Conservation (phyloP, 768 basidiomycete genomes). For the Astraeus odoratus region DNA sequence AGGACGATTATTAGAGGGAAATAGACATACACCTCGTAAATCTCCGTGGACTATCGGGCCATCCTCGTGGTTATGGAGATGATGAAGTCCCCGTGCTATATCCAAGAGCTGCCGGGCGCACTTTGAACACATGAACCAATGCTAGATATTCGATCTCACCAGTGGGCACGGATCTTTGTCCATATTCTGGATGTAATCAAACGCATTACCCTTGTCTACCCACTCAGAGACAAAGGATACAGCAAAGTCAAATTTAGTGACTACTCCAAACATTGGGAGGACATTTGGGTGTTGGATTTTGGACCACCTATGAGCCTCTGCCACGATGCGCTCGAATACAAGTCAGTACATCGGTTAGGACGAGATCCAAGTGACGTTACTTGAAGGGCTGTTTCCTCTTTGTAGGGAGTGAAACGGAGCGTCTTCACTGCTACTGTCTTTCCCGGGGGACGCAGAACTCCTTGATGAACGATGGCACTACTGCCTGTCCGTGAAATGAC, state of each 20-base stretch:
- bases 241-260: background rate
- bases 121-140: background rate
- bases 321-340: background rate
- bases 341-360: background rate
- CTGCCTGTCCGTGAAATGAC: background rate
- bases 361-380: background rate
- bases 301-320: background rate
- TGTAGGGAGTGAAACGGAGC: background rate
- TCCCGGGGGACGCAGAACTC: slow-evolving; percentile 16
- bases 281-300: background rate
- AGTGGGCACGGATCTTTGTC: background rate
- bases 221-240: background rate
- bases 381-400: background rate
- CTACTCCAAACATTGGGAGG: background rate
- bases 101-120: slow-evolving; percentile 6
- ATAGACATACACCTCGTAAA: slow-evolving; percentile 6
- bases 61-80: slow-evolving; percentile 18
- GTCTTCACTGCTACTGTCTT: background rate
- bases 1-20: background rate
- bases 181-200: background rate
- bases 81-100: slow-evolving; percentile 21
- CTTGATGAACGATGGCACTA: slow-evolving; percentile 6
- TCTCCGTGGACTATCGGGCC: slow-evolving; percentile 29
- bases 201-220: background rate
- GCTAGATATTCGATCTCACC: background rate